Base-by-base conservation (phyloP, 2,329 filamentous ascomycete species). In the Pseudogymnoascus sp. region DNA sequence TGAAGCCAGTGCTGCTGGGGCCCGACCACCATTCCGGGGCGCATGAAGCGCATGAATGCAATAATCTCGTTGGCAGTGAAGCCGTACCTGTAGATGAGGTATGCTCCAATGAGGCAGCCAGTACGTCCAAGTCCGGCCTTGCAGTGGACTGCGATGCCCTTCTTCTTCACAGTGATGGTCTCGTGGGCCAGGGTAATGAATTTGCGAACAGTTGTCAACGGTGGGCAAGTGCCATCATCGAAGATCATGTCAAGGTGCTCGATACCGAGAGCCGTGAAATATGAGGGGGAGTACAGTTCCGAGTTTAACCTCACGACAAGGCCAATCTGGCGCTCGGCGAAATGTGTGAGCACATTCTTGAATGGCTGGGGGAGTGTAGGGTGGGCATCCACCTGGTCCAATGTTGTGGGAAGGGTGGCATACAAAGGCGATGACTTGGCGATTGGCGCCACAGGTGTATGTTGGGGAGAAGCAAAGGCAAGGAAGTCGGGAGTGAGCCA, bases 191-290 rank as follows among this genome's bases (percentile, higher is more conserved):
- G 82, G 68, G 91, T 91, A 75, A 99, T 93, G 74, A 99, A 99
- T 73, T 93, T 93, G 68, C 91, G 87, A 28, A 99, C 95, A n/a
- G 93, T 88, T 16, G 85, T 85, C 61, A 99, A 80, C 1, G 91
- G 87, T 21, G 95, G 95, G 75, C 95, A 99, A 3, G 95, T 99
- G 67, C 95, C 95, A 70, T 99, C 95, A 71, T 97, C 95, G 72
- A 99, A 99, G 71, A 99, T 97, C 95, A 99, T 99, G 78, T 99
- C 95, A 41, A 97, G 81, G 74, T 99, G 95, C 71, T 92, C 88
- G 72, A 99, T 97, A 31, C 93, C 93, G 61, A 99, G 81, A 3
- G 93, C 91, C 67, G 93, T 95, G 75, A 99, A 99, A 79, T 93
- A 97, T n/a, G 92, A 93, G 0, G 95, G 90, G 0, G 91, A 96